Evolutionary conservation across 305 asterid species (phyloP), one percentile per base, ranked within the genome.

Genomic region (Ruellia speciosa): DNA sequence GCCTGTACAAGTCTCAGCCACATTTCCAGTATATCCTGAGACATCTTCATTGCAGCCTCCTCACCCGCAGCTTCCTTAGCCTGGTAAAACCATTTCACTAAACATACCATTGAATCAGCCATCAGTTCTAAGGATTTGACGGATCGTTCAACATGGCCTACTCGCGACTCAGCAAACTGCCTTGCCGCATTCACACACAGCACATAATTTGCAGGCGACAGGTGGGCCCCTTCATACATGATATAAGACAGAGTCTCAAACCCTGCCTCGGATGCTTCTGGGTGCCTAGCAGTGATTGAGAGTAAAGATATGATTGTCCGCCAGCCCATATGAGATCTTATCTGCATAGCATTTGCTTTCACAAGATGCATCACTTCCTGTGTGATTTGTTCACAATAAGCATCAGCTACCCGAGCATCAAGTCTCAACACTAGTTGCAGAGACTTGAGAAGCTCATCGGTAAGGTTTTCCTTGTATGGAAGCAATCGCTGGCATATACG

Each of bases 391-490:
- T 88, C 96, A 62, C 96, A 89, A 60, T 88, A 90, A 53, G 94
- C 93, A 70, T 90, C 98, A 24, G 98, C 96, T 18, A 90, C 98
- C 69, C 96, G 87, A 48, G 98, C 95, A 72, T 90, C 95, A 10
- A 90, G 95, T 75, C 88, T 90, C 75, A 90, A 71, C 7, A 90
- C 70, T 19, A 90, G 83, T 64, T 90, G 98, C 76, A 90, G 78
- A 41, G 96, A 85, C 77, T 76, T 81, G 65, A 90, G 90, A 71
- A 90, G 96, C 75, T 85, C 96, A 33, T 90, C 98, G 0, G 94
- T 82, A 31, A 90, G 81, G 72, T 88, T 82, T 73, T 88, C 95
- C 68, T 88, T 87, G 79, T 90, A 90, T 41, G 98, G 98, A 70
- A 90, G 96, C 71, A 90, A 70, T 9, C 95, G 80, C 72, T 84